Conservation (phyloP, 1,284 basidiomycete genomes). For the Apiotrichum sp. region DNA sequence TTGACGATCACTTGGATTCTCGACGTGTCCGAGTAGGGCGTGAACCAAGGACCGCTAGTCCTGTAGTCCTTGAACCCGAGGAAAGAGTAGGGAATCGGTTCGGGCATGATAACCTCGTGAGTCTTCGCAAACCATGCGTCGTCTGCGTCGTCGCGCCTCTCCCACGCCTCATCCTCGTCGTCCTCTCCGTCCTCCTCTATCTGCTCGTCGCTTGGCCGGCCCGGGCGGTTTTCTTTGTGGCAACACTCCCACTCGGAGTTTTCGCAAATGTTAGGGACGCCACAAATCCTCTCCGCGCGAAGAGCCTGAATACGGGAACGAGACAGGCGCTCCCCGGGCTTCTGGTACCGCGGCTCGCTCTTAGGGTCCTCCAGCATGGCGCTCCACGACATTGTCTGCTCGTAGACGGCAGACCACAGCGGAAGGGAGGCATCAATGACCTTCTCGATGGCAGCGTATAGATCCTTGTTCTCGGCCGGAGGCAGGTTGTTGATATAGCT, state of each 20-base stretch:
- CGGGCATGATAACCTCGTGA: conserved; percentile 6
- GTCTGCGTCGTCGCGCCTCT: background rate
- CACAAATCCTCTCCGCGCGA: conserved; percentile 2
- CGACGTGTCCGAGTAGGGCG: background rate
- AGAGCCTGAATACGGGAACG: conserved; percentile 2
- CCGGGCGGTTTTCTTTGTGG: background rate
- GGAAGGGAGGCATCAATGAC: conserved; percentile 5
- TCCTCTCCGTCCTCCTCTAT: background rate
- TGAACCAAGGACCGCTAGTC: background rate
- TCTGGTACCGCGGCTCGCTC: background rate
- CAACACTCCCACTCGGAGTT: background rate
- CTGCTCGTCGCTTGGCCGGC: background rate
- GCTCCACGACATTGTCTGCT: conserved; percentile 4
- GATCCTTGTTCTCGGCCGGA: background rate
- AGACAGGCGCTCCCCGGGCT: background rate
- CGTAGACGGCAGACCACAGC: conserved; percentile 3
- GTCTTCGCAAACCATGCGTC: conserved; percentile 8
- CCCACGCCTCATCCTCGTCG: background rate
- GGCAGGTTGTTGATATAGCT: conserved; percentile 16
- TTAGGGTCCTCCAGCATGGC: background rate
- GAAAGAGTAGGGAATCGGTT: conserved; percentile 8
- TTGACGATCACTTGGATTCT: conserved; percentile 6
- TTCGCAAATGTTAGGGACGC: conserved; percentile 1
- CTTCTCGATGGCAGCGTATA: conserved; percentile 6
- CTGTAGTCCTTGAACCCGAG: conserved; percentile 1